Conservation (phyloP, 2,329 filamentous ascomycete genomes). For the Rasamsonia emersonii region DNA sequence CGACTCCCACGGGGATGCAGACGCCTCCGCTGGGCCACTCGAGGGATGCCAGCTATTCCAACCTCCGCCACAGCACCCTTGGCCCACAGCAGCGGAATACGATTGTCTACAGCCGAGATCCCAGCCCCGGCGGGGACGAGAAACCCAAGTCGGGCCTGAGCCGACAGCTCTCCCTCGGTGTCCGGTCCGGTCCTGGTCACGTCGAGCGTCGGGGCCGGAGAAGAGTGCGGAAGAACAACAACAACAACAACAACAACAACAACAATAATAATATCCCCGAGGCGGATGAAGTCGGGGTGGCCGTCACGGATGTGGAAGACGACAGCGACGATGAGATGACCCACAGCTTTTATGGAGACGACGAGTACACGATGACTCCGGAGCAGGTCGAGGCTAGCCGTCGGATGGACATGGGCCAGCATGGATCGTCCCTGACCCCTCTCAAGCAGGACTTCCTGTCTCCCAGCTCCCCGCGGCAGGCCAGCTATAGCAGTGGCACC, state of each 20-base stretch:
- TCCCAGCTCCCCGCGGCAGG: constrained; percentile 12
- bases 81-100: constrained; percentile 31
- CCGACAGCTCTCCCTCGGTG: constrained; percentile 31
- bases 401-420: constrained; percentile 13
- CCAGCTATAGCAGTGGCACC: constrained; percentile 18
- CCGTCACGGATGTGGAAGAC: constrained; percentile 23
- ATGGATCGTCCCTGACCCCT: constrained; percentile 9
- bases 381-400: constrained; percentile 26
- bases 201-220: constrained; percentile 20
- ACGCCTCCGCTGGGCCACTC: constrained; percentile 27
- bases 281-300: constrained; percentile 21
- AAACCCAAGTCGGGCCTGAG: constrained; percentile 24
- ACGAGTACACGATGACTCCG: constrained; percentile 29
- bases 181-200: constrained; percentile 33
- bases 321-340: constrained; percentile 32
- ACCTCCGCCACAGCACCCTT: constrained; percentile 22
- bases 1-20: constrained; percentile 22
- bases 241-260: no score
- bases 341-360: constrained; percentile 28
- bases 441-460: constrained; percentile 12
- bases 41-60: constrained; percentile 20
- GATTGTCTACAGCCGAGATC: constrained; percentile 31
- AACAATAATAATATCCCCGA: no score
- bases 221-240: constrained; percentile 17
- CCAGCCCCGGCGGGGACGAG: constrained; percentile 22